A percentile compares a stretch with the other conserved stretches of the same genome.
Evolutionary conservation across 768 basidiomycete genomes (phyloP).

Genomic region (Rhodotorula sphaerocarpa): DNA sequence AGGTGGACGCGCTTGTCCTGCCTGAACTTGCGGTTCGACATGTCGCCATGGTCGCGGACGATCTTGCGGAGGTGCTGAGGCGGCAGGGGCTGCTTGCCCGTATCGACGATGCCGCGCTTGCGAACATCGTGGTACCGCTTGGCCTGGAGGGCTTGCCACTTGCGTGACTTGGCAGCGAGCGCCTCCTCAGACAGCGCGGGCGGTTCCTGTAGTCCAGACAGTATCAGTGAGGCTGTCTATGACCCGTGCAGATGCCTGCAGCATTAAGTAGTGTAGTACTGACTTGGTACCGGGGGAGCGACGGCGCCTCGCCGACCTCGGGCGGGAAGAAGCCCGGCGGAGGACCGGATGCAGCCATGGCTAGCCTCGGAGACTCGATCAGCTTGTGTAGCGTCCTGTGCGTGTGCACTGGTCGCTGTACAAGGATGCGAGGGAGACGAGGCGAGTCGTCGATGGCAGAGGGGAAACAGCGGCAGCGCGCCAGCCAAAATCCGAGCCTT

Average conservation of each 20-base stretch:
- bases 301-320: neutral
- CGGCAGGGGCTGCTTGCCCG: slow-evolving; percentile 71
- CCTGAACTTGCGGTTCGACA: slow-evolving; percentile 98
- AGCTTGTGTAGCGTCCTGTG: neutral
- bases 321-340: slow-evolving; percentile 22
- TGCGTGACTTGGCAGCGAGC: slow-evolving; percentile 83
- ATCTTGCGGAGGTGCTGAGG: slow-evolving; percentile 99
- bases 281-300: slow-evolving; percentile 8
- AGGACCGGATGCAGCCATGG: slow-evolving; percentile 12
- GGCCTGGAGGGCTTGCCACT: slow-evolving; percentile 93
- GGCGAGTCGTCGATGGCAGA: too few relatives aligned
- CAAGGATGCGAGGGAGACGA: too few relatives aligned
- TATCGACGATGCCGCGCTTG: slow-evolving; percentile 78
- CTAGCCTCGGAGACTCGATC: too few relatives aligned
- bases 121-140: slow-evolving; percentile 49
- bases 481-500: too few relatives aligned
- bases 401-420: too few relatives aligned
- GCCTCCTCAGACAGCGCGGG: slow-evolving; percentile 54
- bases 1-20: slow-evolving; percentile 99
- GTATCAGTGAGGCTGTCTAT: neutral
- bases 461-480: too few relatives aligned
- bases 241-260: neutral
- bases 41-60: slow-evolving; percentile 80
- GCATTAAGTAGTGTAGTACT: neutral
- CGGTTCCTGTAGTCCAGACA: slow-evolving; percentile 28